Base-by-base conservation (phyloP, 306 rosid genomes). In the Dryas alaskensis region DNA sequence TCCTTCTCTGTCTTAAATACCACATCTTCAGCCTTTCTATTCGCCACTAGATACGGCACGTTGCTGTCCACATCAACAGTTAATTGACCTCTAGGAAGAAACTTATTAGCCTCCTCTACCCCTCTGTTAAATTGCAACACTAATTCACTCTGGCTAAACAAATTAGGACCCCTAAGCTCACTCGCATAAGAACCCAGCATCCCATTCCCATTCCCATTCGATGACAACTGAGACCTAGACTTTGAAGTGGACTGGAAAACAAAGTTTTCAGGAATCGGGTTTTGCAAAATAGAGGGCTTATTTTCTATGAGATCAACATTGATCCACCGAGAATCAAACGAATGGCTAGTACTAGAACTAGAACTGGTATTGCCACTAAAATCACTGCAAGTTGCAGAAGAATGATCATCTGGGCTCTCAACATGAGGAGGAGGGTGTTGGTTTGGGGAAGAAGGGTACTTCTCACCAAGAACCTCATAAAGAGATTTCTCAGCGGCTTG, bases 21-120 rank as follows among this genome's bases (percentile, higher is more conserved):
- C 40, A 60, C 77, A 73, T 73, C 73, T 13, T 78, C 65, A 65
- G 52, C 83, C 67, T 66, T 82, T 22, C 47, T 44, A 59, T 61
- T 78, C 2, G 49, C 45, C 65, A n/a, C 17, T 9, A 76, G 67
- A 53, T 74, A 54, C 47, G 69, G 72, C 14, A 27, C 45, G 58
- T 58, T 60, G 8, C 17, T 80, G 77, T 81, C 87, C 54, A 76
- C 6, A 52, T 77, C 76, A 78, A 81, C 51, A 69, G 63, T 61
- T 69, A 88, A 62, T 3, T 73, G 88, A 70, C 1, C 77, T 76
- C 76, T 85, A 17, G 89, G 94, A 16, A 89, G 89, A 65, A 89
- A 89, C 83, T 85, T 89, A 54, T 10, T 84, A 49, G 84, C 94
- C 77, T 86, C 94, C 74, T 89, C 91, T 42, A 81, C 62, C 44